Conservation (phyloP, 345 rosid species). For the Hibiscus syriacus region DNA sequence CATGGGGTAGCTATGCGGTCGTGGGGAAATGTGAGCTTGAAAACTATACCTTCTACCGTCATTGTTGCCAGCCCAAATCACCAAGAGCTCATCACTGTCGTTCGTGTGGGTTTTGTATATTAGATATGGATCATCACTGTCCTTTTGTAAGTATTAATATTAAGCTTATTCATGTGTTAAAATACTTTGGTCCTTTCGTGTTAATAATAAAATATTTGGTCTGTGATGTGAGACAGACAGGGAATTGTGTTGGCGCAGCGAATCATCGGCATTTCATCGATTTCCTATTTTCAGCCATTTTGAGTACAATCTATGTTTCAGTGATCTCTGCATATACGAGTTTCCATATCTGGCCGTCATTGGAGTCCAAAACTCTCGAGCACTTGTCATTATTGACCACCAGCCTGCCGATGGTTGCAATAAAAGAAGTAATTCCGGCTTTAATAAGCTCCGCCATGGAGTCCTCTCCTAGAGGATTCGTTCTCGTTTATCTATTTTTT, state of each 20-base stretch:
- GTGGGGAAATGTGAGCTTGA: constrained; percentile 68
- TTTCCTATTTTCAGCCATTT: constrained; percentile 65
- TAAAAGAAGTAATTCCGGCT: too few species aligned
- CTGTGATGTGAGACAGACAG: too few species aligned
- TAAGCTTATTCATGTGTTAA: too few species aligned
- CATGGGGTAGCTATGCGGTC: constrained; percentile 77
- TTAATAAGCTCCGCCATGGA: too few species aligned
- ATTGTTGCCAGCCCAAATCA: constrained; percentile 73
- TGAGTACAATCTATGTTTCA: constrained; percentile 31
- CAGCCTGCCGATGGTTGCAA: too few species aligned
- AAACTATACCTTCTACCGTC: constrained; percentile 49
- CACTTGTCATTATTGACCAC: too few species aligned
- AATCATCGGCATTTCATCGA: constrained; percentile 56
- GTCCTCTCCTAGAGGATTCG: too few species aligned
- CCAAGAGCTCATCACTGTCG: constrained; percentile 88
- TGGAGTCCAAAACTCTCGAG: constrained; percentile 25
- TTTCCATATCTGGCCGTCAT: constrained; percentile 41
- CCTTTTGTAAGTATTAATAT: constrained; percentile 64
- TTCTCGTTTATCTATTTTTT: too few species aligned
- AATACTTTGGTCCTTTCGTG: too few species aligned
- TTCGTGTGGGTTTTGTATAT: constrained; percentile 71
- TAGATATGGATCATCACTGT: constrained; percentile 98
- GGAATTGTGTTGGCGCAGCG: constrained; percentile 88
- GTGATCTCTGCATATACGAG: constrained; percentile 15
- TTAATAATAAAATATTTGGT: not conserved